These are phyloP conservation scores for Jaenimonas drosophilae DNA, from an alignment of 208 protist species.

Conservation along the genomic window DNA sequence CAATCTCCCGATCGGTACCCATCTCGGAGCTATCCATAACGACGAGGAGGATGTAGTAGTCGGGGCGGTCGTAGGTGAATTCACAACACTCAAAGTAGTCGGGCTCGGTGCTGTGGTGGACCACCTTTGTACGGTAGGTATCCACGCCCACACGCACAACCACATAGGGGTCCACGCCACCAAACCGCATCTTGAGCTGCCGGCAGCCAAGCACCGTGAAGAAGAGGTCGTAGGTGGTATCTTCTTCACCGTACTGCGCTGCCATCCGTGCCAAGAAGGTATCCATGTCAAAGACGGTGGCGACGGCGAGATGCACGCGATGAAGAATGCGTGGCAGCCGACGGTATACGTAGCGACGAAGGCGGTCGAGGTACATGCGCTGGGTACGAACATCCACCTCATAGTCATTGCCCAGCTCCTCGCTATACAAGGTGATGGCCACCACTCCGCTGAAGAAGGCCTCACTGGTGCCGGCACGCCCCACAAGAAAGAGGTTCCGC, in stretches of 20 bases:
- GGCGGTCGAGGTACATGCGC: slow-evolving; percentile 41
- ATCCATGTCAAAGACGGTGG: slow-evolving; percentile 79
- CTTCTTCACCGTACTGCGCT: slow-evolving; percentile 48
- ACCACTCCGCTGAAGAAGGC: slow-evolving; percentile 75
- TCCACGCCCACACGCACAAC: slow-evolving; percentile 62
- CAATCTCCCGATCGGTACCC: slow-evolving; percentile 48
- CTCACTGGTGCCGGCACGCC: slow-evolving; percentile 37
- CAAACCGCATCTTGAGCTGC: slow-evolving; percentile 32
- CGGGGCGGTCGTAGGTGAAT: slow-evolving; percentile 50
- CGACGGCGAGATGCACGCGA: slow-evolving; percentile 55
- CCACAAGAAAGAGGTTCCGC: slow-evolving; percentile 53
- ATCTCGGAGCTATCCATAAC: slow-evolving; percentile 76
- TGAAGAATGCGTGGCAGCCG: slow-evolving; percentile 62
- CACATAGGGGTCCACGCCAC: slow-evolving; percentile 61
- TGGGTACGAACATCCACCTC: slow-evolving; percentile 34
- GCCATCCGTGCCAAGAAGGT: slow-evolving; percentile 64
- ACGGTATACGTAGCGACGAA: slow-evolving; percentile 51
- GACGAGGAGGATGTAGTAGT: slow-evolving; percentile 39
- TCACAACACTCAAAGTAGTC: slow-evolving; percentile 82
- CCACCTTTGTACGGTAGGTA: slow-evolving; percentile 50
- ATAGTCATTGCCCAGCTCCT: slow-evolving; percentile 60
- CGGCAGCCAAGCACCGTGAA: slow-evolving; percentile 70
- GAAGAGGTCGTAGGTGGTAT: slow-evolving; percentile 58
- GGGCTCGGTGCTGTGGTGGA: slow-evolving; percentile 51
- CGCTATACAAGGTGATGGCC: slow-evolving; percentile 43